Evolutionary conservation across 2,329 filamentous ascomycete genomes (phyloP).

Genomic region (Talaromyces sp.): DNA sequence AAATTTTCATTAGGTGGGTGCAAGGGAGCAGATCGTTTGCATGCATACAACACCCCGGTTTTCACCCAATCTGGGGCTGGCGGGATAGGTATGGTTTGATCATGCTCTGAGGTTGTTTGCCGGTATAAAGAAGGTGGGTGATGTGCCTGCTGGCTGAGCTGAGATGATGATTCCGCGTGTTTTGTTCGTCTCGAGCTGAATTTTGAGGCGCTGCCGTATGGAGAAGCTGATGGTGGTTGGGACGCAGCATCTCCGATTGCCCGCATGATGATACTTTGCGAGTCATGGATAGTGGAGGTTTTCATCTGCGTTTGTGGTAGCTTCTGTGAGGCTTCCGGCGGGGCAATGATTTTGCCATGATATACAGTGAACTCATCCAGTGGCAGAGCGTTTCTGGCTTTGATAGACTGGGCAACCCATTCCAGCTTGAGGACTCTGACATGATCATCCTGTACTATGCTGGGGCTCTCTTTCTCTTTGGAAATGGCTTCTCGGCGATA

Average conservation of each 20-base stretch:
- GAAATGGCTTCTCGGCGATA: neutral
- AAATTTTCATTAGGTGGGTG: conserved; percentile 71
- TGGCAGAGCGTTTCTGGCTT: conserved; percentile 40
- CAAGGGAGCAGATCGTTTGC: conserved; percentile 69
- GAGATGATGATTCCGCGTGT: neutral
- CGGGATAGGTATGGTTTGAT: conserved; percentile 56
- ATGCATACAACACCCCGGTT: conserved; percentile 66
- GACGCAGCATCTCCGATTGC: conserved; percentile 47
- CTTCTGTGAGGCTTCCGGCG: conserved; percentile 21
- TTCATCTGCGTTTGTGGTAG: neutral
- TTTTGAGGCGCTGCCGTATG: conserved; percentile 15
- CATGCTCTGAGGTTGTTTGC: conserved; percentile 74
- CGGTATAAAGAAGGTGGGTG: conserved; percentile 51
- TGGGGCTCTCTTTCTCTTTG: neutral
- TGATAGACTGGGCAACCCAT: conserved; percentile 51
- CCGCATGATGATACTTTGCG: conserved; percentile 23
- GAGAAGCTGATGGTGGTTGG: conserved; percentile 1
- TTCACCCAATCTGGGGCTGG: conserved; percentile 66
- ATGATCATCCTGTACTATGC: conserved; percentile 19
- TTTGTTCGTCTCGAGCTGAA: conserved; percentile 15
- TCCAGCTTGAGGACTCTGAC: conserved; percentile 50
- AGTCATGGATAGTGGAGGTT: neutral
- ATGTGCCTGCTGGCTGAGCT: conserved; percentile 19
- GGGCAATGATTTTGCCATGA: conserved; percentile 41
- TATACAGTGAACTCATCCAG: conserved; percentile 50